Percentiles rank a stretch among this genome's conserved stretches.
Evolutionary conservation across 768 basidiomycete genomes (phyloP).

Genomic region (Agaricus sinodeliciosus): DNA sequence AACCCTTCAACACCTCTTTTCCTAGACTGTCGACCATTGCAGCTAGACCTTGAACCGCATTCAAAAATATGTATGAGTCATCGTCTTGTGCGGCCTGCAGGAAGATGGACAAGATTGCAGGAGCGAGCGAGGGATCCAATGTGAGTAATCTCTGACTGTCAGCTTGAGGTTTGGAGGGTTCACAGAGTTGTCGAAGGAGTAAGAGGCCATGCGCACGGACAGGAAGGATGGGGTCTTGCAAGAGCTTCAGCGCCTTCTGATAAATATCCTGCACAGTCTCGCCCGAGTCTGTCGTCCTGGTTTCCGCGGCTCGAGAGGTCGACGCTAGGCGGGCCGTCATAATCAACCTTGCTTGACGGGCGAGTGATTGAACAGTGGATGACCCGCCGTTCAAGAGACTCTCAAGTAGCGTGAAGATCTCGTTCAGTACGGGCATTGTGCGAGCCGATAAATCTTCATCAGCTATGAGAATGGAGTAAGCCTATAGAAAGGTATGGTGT

Average conservation of each 20-base stretch:
- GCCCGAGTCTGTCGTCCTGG: conserved; percentile 19
- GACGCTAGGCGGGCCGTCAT: conserved; percentile 77
- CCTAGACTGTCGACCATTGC: conserved; percentile 77
- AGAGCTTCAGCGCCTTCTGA: conserved; percentile 78
- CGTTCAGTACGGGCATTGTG: conserved; percentile 56
- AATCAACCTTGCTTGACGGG: conserved; percentile 77
- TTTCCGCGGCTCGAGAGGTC: conserved; percentile 25
- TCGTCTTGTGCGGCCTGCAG: conserved; percentile 81
- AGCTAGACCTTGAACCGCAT: conserved; percentile 87
- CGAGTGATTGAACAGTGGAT: conserved; percentile 43
- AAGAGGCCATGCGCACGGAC: conserved; percentile 91
- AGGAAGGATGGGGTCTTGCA: conserved; percentile 89
- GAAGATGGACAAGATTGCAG: conserved; percentile 85
- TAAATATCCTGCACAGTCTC: conserved; percentile 60
- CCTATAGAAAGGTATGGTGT: background rate
- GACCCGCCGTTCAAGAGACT: conserved; percentile 43
- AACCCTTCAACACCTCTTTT: conserved; percentile 57
- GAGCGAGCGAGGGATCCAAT: conserved; percentile 57
- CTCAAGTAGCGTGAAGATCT: conserved; percentile 65
- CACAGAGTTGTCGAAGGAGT: conserved; percentile 72
- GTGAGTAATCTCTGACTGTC: conserved; percentile 19
- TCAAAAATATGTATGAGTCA: conserved; percentile 93
- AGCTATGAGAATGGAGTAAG: conserved; percentile 20
- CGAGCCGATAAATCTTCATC: conserved; percentile 58
- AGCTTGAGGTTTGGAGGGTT: conserved; percentile 20